These are phyloP conservation scores for Boletus speciosus DNA, from an alignment of 768 basidiomycete genomes.

Conservation along the genomic window DNA sequence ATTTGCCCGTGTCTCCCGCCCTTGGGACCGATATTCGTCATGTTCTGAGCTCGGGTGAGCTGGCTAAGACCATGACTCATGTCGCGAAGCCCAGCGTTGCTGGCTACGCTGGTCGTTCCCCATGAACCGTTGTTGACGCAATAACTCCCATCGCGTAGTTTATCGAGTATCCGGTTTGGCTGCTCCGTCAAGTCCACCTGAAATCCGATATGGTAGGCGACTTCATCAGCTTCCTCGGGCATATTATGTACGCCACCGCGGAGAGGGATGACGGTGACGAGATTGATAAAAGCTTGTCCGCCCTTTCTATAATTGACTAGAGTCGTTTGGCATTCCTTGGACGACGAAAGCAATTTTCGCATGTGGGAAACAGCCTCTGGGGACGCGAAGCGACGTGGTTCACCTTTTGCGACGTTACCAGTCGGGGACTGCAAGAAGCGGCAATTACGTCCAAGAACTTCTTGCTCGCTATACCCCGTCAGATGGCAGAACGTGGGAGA, in stretches of 20 bases:
- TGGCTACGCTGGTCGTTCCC: not conserved
- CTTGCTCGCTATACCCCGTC: conserved; percentile 69
- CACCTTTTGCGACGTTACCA: conserved; percentile 50
- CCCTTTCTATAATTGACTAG: conserved; percentile 88
- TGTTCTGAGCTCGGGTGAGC: conserved; percentile 15
- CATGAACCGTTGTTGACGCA: conserved; percentile 53
- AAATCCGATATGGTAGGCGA: conserved; percentile 90
- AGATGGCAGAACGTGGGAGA: conserved; percentile 77
- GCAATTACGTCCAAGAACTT: conserved; percentile 88
- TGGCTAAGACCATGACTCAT: conserved; percentile 6
- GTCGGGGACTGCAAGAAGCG: conserved; percentile 84
- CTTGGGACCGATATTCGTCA: conserved; percentile 19
- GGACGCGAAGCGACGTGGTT: conserved; percentile 57
- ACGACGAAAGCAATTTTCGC: conserved; percentile 58
- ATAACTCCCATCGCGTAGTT: conserved; percentile 75
- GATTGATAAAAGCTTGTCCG: conserved; percentile 84
- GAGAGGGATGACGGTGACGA: conserved; percentile 88
- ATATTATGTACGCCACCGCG: conserved; percentile 49
- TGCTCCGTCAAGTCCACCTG: conserved; percentile 91
- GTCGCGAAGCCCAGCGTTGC: not conserved
- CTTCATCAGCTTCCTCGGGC: conserved; percentile 59
- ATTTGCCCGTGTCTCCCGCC: conserved; percentile 25
- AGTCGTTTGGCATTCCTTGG: conserved; percentile 86
- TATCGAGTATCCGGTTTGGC: conserved; percentile 78
- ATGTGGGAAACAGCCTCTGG: conserved; percentile 64